A percentile compares a stretch with the other conserved stretches of the same genome.
Evolutionary conservation across 1,284 basidiomycete genomes (phyloP).

Genomic region (Tilletiopsis washingtonensis): DNA sequence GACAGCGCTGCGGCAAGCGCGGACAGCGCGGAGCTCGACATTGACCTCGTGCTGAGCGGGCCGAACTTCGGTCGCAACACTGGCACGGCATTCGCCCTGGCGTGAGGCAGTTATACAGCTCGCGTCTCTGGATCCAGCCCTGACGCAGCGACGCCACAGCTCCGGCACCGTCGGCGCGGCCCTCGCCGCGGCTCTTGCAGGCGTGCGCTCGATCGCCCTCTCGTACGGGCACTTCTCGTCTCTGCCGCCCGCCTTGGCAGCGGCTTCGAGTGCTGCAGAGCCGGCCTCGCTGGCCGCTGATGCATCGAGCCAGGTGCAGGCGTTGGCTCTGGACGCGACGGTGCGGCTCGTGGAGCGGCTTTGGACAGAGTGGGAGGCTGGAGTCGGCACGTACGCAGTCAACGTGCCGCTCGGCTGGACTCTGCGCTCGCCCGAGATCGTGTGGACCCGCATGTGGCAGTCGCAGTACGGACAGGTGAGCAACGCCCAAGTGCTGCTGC

Average conservation of each 20-base stretch:
- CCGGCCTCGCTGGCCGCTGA: background rate
- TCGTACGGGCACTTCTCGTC: conserved; percentile 39
- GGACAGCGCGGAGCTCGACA: conserved; percentile 10
- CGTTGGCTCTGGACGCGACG: conserved; percentile 18
- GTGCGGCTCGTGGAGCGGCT: conserved; percentile 25
- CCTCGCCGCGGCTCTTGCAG: conserved; percentile 30
- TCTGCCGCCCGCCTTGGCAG: conserved; percentile 22
- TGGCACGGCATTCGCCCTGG: conserved; percentile 41
- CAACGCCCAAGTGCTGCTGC: background rate
- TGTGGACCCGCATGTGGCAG: conserved; percentile 43
- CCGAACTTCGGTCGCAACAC: conserved; percentile 46
- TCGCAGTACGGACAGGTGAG: conserved; percentile 26
- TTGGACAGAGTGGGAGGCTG: conserved; percentile 29
- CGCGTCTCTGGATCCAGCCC: too few species aligned
- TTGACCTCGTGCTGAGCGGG: conserved; percentile 42
- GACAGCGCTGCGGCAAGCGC: background rate
- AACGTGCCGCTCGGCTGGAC: conserved; percentile 42
- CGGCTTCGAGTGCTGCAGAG: conserved; percentile 8
- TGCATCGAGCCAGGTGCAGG: conserved; percentile 7
- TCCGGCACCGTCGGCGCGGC: conserved; percentile 45
- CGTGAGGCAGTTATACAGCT: too few species aligned
- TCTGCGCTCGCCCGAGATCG: conserved; percentile 17
- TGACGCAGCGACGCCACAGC: too few species aligned
- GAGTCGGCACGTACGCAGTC: conserved; percentile 35
- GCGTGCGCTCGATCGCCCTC: conserved; percentile 31